phyloP scores from a whole-genome alignment of 257 asterid species.

The Nicotiana tomentosiformis region DNA sequence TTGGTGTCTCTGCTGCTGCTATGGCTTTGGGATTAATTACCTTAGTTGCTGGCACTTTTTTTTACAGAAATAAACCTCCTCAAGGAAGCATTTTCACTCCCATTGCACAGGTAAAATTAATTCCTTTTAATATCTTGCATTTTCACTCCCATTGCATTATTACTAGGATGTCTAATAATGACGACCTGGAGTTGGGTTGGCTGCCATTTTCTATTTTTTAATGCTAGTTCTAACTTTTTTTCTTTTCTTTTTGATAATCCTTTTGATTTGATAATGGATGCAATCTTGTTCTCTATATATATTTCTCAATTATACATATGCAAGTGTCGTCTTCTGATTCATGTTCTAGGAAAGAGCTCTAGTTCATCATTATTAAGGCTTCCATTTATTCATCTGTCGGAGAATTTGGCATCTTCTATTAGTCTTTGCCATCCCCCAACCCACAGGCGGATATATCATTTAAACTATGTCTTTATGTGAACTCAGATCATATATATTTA shows the following conservation, averaged over 20 bases:
- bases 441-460: no score
- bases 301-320: conserved; percentile 17
- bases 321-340: conserved; percentile 19
- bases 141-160: not conserved
- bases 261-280: no score
- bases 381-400: conserved; percentile 36
- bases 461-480: no score
- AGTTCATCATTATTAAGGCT: conserved; percentile 17
- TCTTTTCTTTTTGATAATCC: no score
- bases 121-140: no score
- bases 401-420: conserved; percentile 34
- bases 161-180: conserved; percentile 3
- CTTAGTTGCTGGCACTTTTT: conserved; percentile 49
- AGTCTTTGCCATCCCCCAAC: no score
- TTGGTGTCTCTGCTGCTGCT: conserved; percentile 81
- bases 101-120: conserved; percentile 56
- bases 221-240: not conserved
- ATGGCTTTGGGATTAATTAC: conserved; percentile 74
- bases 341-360: not conserved
- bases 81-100: conserved; percentile 76
- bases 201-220: conserved; percentile 1
- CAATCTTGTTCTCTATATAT: no score
- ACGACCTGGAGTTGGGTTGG: conserved; percentile 16
- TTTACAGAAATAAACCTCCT: conserved; percentile 77
- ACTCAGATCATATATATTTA: no score